These are phyloP conservation scores for Ceratocystis harringtonii DNA, from an alignment of 2,329 filamentous ascomycete species.

Conservation along the genomic window DNA sequence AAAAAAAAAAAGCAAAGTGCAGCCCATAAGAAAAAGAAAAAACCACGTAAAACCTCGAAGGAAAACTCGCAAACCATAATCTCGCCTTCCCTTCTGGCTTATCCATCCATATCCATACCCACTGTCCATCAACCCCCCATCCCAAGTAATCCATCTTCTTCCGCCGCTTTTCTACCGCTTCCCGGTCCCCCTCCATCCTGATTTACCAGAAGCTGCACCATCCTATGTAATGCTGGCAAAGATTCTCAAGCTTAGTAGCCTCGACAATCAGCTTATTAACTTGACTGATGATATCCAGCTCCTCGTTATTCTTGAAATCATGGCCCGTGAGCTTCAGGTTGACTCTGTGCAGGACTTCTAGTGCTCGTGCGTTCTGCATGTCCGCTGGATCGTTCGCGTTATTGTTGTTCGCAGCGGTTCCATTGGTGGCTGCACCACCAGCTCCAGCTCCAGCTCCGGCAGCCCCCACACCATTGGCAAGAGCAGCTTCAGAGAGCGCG, in stretches of 20 bases:
- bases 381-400: slow-evolving; percentile 40
- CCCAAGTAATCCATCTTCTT: neutral
- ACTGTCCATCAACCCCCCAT: neutral
- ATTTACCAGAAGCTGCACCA: slow-evolving; percentile 94
- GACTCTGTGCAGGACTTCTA: slow-evolving; percentile 83
- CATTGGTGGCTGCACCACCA: neutral
- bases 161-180: slow-evolving; percentile 18
- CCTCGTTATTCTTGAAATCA: slow-evolving; percentile 77
- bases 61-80: neutral
- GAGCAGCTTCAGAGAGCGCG: slow-evolving; percentile 25
- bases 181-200: neutral
- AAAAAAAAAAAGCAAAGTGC: neutral
- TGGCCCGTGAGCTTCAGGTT: slow-evolving; percentile 89
- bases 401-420: slow-evolving; percentile 16
- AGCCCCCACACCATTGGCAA: slow-evolving; percentile 25
- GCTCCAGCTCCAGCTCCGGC: slow-evolving; percentile 16
- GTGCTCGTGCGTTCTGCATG: slow-evolving; percentile 79
- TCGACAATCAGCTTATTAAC: slow-evolving; percentile 91
- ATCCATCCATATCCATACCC: neutral
- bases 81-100: neutral
- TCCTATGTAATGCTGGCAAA: slow-evolving; percentile 97
- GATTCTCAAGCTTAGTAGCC: slow-evolving; percentile 90
- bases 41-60: neutral
- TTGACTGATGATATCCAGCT: slow-evolving; percentile 72
- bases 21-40: neutral